phyloP scores from a whole-genome alignment of 2,329 filamentous ascomycete genomes.

The Waltergamsia citrina region DNA sequence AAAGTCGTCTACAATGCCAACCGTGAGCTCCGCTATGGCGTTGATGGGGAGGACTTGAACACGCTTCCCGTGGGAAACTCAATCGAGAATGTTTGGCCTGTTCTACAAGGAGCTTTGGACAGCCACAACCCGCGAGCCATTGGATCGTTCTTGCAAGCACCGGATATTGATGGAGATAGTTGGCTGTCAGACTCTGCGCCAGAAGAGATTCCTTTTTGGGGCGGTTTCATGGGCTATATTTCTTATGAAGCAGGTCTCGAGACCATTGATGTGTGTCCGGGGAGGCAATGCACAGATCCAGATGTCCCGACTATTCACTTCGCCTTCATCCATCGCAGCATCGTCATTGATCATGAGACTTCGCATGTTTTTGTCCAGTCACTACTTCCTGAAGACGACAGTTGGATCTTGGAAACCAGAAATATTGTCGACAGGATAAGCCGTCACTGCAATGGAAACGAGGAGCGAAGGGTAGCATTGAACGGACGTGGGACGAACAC shows the following conservation, averaged over 20 bases:
- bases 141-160: neutral
- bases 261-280: constrained; percentile 2
- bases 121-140: constrained; percentile 1
- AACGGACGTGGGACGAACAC: too few species aligned
- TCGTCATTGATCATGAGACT: constrained; percentile 8
- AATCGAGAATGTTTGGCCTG: constrained; percentile 5
- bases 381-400: constrained; percentile 3
- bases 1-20: constrained; percentile 5
- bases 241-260: constrained; percentile 9
- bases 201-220: constrained; percentile 6
- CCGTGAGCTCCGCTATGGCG: constrained; percentile 2
- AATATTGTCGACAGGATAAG: neutral
- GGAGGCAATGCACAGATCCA: neutral
- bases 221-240: constrained; percentile 9
- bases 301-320: constrained; percentile 3
- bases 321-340: constrained; percentile 6
- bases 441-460: too few species aligned
- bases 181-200: neutral
- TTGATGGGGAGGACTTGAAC: neutral
- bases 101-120: constrained; percentile 5
- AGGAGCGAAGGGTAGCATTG: too few species aligned
- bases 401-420: constrained; percentile 4
- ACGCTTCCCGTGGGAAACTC: constrained; percentile 1
- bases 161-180: neutral
- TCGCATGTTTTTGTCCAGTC: constrained; percentile 5